Evolutionary conservation across 768 basidiomycete species (phyloP).

Genomic region (Suillus ampliporus): DNA sequence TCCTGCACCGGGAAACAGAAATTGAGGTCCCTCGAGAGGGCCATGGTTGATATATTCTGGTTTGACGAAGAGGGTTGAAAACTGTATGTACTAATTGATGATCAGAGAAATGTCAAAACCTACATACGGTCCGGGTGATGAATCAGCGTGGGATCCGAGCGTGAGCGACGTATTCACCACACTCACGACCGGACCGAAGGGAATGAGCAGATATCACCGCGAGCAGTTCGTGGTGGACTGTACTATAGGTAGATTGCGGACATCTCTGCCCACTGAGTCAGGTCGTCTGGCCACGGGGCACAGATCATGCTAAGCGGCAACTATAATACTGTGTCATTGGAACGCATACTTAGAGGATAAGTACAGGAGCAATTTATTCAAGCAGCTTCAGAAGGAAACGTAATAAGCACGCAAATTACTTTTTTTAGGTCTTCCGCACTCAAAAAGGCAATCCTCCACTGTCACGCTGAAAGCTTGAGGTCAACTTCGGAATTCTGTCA

Average conservation of each 20-base stretch:
- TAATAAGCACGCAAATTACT: background rate
- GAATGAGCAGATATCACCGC: background rate
- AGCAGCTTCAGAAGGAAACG: background rate
- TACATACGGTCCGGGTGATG: too few species aligned
- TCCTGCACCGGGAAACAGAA: constrained; percentile 54
- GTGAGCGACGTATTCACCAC: background rate
- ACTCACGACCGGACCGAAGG: background rate
- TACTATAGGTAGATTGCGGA: too few species aligned
- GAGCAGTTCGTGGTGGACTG: background rate
- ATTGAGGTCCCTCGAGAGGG: constrained; percentile 39
- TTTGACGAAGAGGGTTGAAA: constrained; percentile 10
- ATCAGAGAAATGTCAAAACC: too few species aligned
- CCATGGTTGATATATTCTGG: background rate
- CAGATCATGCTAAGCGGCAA: background rate
- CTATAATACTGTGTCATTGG: background rate
- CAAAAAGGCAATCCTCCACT: background rate
- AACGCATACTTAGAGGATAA: background rate
- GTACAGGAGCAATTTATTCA: too few species aligned
- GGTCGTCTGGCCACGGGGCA: background rate
- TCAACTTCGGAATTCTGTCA: background rate
- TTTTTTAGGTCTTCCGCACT: background rate
- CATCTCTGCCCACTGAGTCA: background rate
- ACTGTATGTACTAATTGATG: background rate
- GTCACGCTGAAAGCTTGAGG: background rate
- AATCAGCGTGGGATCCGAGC: too few species aligned